Conservation (phyloP, 495 filamentous ascomycete species). For the Aspergillus egyptiacus region DNA sequence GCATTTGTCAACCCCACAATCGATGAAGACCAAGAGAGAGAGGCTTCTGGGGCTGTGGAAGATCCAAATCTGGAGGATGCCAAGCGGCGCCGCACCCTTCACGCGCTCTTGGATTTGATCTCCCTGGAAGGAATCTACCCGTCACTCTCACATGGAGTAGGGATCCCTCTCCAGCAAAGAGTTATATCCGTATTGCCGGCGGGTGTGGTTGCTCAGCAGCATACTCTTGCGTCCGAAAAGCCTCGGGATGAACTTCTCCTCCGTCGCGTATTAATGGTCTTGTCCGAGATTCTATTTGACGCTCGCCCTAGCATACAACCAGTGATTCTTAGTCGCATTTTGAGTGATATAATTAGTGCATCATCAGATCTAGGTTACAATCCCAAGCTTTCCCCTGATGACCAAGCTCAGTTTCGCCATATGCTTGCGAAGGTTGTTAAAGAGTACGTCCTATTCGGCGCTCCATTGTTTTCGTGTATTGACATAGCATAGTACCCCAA, state of each 20-base stretch:
- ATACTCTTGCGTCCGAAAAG: slow-evolving; percentile 9
- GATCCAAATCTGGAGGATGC: slow-evolving; percentile 37
- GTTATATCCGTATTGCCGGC: slow-evolving; percentile 46
- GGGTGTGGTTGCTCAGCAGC: slow-evolving; percentile 41
- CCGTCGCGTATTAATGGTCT: slow-evolving; percentile 21
- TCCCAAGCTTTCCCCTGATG: slow-evolving; percentile 21
- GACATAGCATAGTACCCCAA: slow-evolving; percentile 33
- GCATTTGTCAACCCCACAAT: slow-evolving; percentile 29
- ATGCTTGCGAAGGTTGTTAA: slow-evolving; percentile 35
- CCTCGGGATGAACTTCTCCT: slow-evolving; percentile 32
- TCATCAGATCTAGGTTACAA: slow-evolving; percentile 38
- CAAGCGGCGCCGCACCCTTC: slow-evolving; percentile 41
- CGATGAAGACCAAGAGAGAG: slow-evolving; percentile 7
- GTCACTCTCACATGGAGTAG: slow-evolving; percentile 47
- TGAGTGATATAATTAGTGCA: slow-evolving; percentile 42
- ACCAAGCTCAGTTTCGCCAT: slow-evolving; percentile 20
- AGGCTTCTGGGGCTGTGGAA: slow-evolving; percentile 8
- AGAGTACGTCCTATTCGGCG: slow-evolving; percentile 29
- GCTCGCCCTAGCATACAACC: slow-evolving; percentile 33
- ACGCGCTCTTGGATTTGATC: slow-evolving; percentile 48
- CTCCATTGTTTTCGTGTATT: slow-evolving; percentile 10
- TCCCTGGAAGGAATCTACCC: slow-evolving; percentile 54
- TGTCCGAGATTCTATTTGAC: slow-evolving; percentile 32
- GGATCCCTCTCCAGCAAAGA: slow-evolving; percentile 49
- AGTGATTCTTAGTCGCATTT: slow-evolving; percentile 37